A percentile compares a stretch with the other conserved stretches of the same genome.
Evolutionary conservation across 208 protist genomes (phyloP).

Genomic region (Wallacemonas sp.): DNA sequence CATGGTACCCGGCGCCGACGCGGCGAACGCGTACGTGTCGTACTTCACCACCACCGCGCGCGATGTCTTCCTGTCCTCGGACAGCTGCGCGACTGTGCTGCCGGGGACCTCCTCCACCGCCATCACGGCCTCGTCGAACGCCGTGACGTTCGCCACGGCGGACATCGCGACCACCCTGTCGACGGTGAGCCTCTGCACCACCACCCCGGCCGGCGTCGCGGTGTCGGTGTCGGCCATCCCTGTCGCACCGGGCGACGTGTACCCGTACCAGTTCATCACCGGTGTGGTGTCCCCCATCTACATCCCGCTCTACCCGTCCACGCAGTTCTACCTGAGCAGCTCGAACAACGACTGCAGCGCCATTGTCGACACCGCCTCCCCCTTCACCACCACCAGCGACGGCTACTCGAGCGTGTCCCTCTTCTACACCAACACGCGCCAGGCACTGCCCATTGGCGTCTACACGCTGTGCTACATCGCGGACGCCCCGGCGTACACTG

Average conservation of each 20-base stretch:
- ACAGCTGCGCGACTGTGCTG: conserved; percentile 30
- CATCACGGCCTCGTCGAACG: conserved; percentile 17
- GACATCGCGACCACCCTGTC: conserved; percentile 22
- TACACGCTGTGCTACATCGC: conserved; percentile 60
- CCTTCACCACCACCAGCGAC: conserved; percentile 52
- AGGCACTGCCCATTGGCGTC: conserved; percentile 32
- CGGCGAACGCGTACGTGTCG: conserved; percentile 25
- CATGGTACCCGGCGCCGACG: conserved; percentile 46
- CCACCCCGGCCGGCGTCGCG: conserved; percentile 41
- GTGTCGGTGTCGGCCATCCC: conserved; percentile 19
- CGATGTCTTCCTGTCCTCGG: conserved; percentile 49
- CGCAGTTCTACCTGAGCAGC: conserved; percentile 43
- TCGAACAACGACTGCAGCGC: conserved; percentile 27
- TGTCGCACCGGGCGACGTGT: conserved; percentile 39
- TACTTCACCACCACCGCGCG: conserved; percentile 41
- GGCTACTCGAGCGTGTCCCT: conserved; percentile 51
- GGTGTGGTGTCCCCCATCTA: conserved; percentile 41
- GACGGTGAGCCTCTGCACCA: conserved; percentile 40
- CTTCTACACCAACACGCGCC: conserved; percentile 17
- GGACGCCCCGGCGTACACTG: conserved; percentile 9
- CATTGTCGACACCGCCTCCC: conserved; percentile 23
- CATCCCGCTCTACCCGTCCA: conserved; percentile 44
- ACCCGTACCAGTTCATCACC: conserved; percentile 52
- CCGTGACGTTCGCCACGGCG: conserved; percentile 28
- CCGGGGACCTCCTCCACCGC: conserved; percentile 21